These are phyloP conservation scores for Penicillium capsulatum DNA, from an alignment of 2,329 filamentous ascomycete genomes.

Conservation along the genomic window DNA sequence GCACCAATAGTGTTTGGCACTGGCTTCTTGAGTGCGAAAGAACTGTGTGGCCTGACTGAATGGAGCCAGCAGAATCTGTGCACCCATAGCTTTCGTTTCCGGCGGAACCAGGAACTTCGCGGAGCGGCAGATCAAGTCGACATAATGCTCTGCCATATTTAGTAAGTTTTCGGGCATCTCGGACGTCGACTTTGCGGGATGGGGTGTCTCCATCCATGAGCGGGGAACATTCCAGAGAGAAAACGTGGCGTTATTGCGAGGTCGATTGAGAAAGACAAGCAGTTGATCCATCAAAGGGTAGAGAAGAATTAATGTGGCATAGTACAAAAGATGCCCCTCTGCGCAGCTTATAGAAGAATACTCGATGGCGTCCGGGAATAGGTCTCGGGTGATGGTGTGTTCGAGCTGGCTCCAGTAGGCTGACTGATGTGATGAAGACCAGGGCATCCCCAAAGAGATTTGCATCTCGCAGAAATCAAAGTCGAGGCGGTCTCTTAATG, in stretches of 20 bases:
- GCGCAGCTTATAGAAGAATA: slow-evolving; percentile 17
- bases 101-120: slow-evolving; percentile 18
- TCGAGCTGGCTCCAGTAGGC: slow-evolving; percentile 10
- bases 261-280: slow-evolving; percentile 6
- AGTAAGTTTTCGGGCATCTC: slow-evolving; percentile 8
- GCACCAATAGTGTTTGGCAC: slow-evolving; percentile 17
- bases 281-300: slow-evolving; percentile 22
- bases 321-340: slow-evolving; percentile 18
- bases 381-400: slow-evolving; percentile 8
- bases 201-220: not conserved
- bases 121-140: slow-evolving; percentile 18
- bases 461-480: slow-evolving; percentile 13
- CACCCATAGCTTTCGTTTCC: slow-evolving; percentile 19
- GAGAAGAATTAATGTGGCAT: slow-evolving; percentile 14
- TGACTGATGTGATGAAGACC: not conserved
- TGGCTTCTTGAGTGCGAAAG: slow-evolving; percentile 11
- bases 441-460: slow-evolving; percentile 13
- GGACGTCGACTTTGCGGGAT: not conserved
- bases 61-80: slow-evolving; percentile 16
- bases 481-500: slow-evolving; percentile 13
- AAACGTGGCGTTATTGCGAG: not conserved
- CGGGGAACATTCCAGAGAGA: slow-evolving; percentile 2
- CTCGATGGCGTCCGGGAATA: slow-evolving; percentile 10
- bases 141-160: slow-evolving; percentile 17
- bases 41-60: slow-evolving; percentile 20